These are phyloP conservation scores for Huiozyma naganishii DNA, from an alignment of 805 yeast species.

Conservation along the genomic window DNA sequence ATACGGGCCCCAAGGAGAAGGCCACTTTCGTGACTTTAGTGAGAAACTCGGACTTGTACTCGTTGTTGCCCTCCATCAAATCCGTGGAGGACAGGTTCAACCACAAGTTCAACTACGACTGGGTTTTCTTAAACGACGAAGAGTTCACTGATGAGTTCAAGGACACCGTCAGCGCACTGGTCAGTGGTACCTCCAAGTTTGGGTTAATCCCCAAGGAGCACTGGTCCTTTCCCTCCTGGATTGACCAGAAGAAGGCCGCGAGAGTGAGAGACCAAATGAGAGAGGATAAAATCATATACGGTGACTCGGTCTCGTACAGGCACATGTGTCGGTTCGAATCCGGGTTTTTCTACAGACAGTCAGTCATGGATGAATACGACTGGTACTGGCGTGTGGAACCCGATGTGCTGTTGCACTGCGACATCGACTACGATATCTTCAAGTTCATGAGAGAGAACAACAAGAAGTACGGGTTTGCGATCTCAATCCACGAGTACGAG, in stretches of 20 bases:
- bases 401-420: constrained; percentile 69
- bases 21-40: constrained; percentile 80
- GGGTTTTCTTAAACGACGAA: constrained; percentile 91
- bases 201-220: constrained; percentile 76
- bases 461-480: constrained; percentile 68
- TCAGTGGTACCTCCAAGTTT: constrained; percentile 67
- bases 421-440: constrained; percentile 70
- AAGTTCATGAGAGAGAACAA: constrained; percentile 70
- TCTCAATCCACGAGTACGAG: constrained; percentile 63
- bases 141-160: constrained; percentile 77
- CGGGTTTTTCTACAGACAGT: constrained; percentile 80
- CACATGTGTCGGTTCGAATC: constrained; percentile 91
- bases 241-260: constrained; percentile 60
- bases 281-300: constrained; percentile 45
- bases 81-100: constrained; percentile 87
- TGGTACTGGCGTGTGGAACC: constrained; percentile 97
- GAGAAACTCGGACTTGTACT: constrained; percentile 60
- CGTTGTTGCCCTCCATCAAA: constrained; percentile 53
- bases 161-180: constrained; percentile 49
- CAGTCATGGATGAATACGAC: constrained; percentile 61
- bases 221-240: constrained; percentile 82
- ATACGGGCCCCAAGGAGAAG: constrained; percentile 35
- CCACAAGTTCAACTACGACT: constrained; percentile 69
- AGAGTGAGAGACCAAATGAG: constrained; percentile 43
- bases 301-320: constrained; percentile 59